Evolutionary conservation across 2,329 filamentous ascomycete genomes (phyloP), one percentile per base, ranked within the genome.

Genomic region (Phialocephala subalpina): DNA sequence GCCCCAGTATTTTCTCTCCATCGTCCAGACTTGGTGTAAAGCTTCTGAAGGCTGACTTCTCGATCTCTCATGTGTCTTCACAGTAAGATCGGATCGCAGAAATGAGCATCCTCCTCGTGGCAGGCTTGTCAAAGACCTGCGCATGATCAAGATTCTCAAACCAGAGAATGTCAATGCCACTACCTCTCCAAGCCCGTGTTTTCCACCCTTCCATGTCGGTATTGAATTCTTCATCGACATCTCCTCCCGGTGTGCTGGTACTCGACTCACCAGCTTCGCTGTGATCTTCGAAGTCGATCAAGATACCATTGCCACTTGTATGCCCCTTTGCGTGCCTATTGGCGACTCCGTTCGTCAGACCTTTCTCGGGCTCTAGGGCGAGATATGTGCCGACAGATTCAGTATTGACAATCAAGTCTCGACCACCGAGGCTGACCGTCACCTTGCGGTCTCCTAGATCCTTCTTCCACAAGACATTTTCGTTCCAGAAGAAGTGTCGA

Each of bases 381-480:
- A 89, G 72, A 72, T 88, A 89, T 52, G 78, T 78, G 0, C 84
- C 81, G 2, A 89, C 83, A 2, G 80, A 79, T 53, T 81, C 77
- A 0, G 85, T 83, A 69, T 88, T 80, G 1, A 87, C 82, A 60
- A 89, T 86, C 16, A 87, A 70, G 75, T 89, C 87, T 62, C 79
- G 77, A 1, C 82, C 82, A 20, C 80, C 80, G 22, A 89, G 73
- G 47, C 79, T 80, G 2, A 87, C 83, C 1, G 84, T 85, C 11
- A 84, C 78, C 20, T 63, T 77, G 69, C 60, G 77, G 18, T 77
- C 74, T 36, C 75, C 70, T 8, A 89, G 73, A 63, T 87, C 84
- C 45, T 88, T 82, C 71, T 85, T 85, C 87, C 87, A 90, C 7
- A 90, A 74, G 0, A 87, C 80, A 71, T 87, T 89, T 67, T 89